These are phyloP conservation scores for Ramalina intermedia DNA, from an alignment of 495 filamentous ascomycete genomes.

Conservation along the genomic window DNA sequence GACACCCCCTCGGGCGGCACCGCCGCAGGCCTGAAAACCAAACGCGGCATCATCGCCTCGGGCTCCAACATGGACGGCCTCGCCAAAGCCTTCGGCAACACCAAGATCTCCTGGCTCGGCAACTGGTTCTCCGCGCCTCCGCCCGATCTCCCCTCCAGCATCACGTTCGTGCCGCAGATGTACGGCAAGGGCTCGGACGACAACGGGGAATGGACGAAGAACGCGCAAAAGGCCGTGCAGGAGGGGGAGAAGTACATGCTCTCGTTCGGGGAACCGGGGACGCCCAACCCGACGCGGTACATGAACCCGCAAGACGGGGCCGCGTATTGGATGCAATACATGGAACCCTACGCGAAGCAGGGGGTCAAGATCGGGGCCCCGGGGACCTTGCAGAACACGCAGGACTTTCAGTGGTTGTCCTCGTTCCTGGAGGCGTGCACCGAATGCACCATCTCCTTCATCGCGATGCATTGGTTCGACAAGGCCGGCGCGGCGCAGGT, in stretches of 20 bases:
- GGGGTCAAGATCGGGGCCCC: slow-evolving; percentile 10
- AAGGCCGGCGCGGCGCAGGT: not conserved
- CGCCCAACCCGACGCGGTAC: not conserved
- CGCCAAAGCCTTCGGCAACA: slow-evolving; percentile 3
- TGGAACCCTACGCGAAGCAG: slow-evolving; percentile 11
- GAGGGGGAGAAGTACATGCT: slow-evolving; percentile 9
- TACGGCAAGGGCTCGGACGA: slow-evolving; percentile 6
- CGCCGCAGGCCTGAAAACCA: not conserved
- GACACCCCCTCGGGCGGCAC: not conserved
- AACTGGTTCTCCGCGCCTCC: slow-evolving; percentile 13
- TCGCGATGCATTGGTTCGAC: slow-evolving; percentile 11
- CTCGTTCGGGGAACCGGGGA: slow-evolving; percentile 10
- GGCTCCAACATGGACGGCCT: not conserved
- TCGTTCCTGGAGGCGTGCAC: slow-evolving; percentile 8
- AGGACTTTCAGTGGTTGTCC: slow-evolving; percentile 7
- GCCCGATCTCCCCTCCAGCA: not conserved
- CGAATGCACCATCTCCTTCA: slow-evolving; percentile 11
- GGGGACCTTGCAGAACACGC: slow-evolving; percentile 2
- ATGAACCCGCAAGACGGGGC: slow-evolving; percentile 4
- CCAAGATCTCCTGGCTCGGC: slow-evolving; percentile 12
- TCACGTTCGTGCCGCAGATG: slow-evolving; percentile 8
- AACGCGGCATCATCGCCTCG: slow-evolving; percentile 10
- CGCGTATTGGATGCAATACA: slow-evolving; percentile 1
- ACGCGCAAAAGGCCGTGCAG: slow-evolving; percentile 5
- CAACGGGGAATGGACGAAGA: slow-evolving; percentile 7